Base-by-base conservation (phyloP, 768 basidiomycete genomes). In the Rubroboletus pulcherrimus region DNA sequence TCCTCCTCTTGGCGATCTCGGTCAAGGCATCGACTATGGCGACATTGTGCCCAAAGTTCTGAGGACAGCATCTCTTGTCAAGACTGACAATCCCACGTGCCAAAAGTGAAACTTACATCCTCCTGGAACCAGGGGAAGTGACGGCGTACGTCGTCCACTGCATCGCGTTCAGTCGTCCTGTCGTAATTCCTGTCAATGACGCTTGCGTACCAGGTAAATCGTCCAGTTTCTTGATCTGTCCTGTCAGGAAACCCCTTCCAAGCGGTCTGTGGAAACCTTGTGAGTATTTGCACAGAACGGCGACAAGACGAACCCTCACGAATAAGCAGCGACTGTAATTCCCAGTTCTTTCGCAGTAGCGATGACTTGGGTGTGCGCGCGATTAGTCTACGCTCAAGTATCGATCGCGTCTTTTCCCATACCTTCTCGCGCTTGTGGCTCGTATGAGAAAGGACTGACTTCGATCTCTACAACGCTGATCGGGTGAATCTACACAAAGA, bases 401-500 rank as follows among this genome's bases (percentile, higher is more conserved):
- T 33, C 2, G 5, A 57, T 29, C 35, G 2, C 7, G 17, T 24
- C 26, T 24, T n/a, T 17, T 4, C 43, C 31, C 26, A 26, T 49
- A 74, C 76, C 75, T 49, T 75, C 72, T 64, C 73, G 75, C 24
- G 81, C 77, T 56, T 83, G 73, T 24, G 74, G 73, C 57, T 81
- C 81, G 49, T 82, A 83, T 1, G 78, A 74, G 75, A 81, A 86
- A 15, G 79, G 76, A 59, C 81, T 84, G 39, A 85, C 68, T 64
- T 90, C 87, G 48, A 88, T 85, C 66, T 89, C 87, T 11, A 85
- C 81, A 12, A 79, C 76, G 26, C 80, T 74, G 55, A 87, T 77
- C 0, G 80, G 82, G 47, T 79, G 73, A 19, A 85, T 73, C 79
- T 84, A 45, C 4, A 8, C 26, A 29, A 35, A 43, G 2, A 48